These are phyloP conservation scores for Phaeotremella fagi DNA, from an alignment of 768 basidiomycete genomes.

Conservation along the genomic window DNA sequence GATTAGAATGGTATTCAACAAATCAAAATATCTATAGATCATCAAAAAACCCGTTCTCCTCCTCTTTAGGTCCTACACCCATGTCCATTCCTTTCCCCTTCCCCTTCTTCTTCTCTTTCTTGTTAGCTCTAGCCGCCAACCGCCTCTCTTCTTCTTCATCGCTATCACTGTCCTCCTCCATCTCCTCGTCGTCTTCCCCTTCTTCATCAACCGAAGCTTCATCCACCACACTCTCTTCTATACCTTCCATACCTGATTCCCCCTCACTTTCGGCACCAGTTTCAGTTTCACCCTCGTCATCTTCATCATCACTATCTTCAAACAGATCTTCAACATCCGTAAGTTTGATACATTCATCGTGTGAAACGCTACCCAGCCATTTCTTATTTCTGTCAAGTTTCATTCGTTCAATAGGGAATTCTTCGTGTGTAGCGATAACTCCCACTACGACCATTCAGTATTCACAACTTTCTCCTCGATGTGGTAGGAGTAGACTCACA, in stretches of 20 bases:
- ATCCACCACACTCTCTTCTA: constrained; percentile 1
- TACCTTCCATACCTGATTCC: constrained; percentile 9
- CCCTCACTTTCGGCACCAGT: constrained; percentile 45
- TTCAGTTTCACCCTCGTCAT: constrained; percentile 50
- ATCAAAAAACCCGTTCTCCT: neutral
- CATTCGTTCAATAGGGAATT: constrained; percentile 86
- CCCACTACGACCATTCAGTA: constrained; percentile 55
- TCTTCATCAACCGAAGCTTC: constrained; percentile 8
- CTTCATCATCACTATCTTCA: constrained; percentile 54
- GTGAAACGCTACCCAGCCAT: constrained; percentile 91
- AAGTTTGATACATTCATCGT: constrained; percentile 78
- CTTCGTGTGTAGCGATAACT: constrained; percentile 83
- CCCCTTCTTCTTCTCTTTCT: constrained; percentile 5
- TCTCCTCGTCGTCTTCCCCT: constrained; percentile 1
- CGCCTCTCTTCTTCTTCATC: constrained; percentile 1
- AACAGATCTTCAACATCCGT: constrained; percentile 79
- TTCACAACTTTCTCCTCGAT: no score
- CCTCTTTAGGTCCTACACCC: neutral
- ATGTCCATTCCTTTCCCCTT: constrained; percentile 4
- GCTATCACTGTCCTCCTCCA: neutral
- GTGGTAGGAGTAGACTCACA: constrained; percentile 30
- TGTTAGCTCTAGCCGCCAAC: neutral
- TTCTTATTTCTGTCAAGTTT: constrained; percentile 60
- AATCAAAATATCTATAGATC: neutral
- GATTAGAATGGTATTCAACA: neutral